Evolutionary conservation across 345 rosid genomes (phyloP), one percentile per base, ranked within the genome.

Genomic region (Mercurialis annua): DNA sequence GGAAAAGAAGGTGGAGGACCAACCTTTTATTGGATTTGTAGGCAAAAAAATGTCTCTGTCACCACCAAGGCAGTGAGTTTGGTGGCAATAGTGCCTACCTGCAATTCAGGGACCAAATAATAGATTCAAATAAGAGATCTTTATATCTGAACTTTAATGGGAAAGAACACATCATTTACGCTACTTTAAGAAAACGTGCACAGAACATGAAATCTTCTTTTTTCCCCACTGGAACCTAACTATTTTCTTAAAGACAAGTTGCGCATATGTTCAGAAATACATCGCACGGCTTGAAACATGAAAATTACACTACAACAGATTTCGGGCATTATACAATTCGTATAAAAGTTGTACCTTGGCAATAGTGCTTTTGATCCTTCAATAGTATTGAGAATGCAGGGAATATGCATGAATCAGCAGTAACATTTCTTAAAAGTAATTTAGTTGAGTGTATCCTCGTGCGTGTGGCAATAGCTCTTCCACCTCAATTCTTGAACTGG

Each of bases 381-480:
- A 64, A 59, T 30, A 42, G 24, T 27, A 30, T 29, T 10, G 18
- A 64, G 49, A 1, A 40, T 21, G 46, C 14, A 21, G 54, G 69
- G 10, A 66, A 51, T 14, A 53, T 24, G 64, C 34, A 72, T 56
- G 52, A 55, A 8, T 29, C 26, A 31, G 24, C 63, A n/a, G 34
- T 20, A 65, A 47, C 34, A 46, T 71, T 40, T 61, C 54, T 91
- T 76, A 86, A 59, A 73, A 86, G 52, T 67, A 84, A 76, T 72
- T 78, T 54, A 83, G 77, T 62, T 78, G 84, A 6, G 76, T 61
- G 62, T 81, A 89, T 68, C 85, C 87, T 66, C 80, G 87, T 12
- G 83, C 77, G 33, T 76, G 75, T 10, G 93, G 96, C 75, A 92
- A 80, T 63, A 90, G 80, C 75, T 92, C 98, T 79, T 95, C 97